Percentiles rank a stretch among this genome's conserved stretches.
Conservation (phyloP, 192 early-diverging fungal genomes). For the Coemansia sp. region DNA sequence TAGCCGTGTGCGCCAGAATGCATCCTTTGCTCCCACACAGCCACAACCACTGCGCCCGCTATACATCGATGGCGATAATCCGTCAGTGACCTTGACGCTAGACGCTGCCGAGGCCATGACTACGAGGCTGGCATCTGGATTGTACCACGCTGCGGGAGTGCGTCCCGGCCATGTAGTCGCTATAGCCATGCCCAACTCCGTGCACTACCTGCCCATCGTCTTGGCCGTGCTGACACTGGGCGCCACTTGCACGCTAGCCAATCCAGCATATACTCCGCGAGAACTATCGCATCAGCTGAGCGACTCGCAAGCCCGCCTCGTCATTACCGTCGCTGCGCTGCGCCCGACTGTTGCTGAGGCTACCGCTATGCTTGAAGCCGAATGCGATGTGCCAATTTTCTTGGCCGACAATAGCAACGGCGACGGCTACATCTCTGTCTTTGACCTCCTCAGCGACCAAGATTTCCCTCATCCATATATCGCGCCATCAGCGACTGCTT, state of each 20-base stretch:
- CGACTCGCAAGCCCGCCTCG: slow-evolving; percentile 64
- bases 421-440: neutral
- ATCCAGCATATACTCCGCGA: slow-evolving; percentile 76
- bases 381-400: slow-evolving; percentile 34
- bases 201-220: slow-evolving; percentile 65
- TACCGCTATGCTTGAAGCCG: neutral
- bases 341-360: slow-evolving; percentile 20
- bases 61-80: slow-evolving; percentile 13
- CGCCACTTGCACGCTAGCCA: slow-evolving; percentile 70
- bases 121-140: slow-evolving; percentile 25
- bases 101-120: slow-evolving; percentile 15
- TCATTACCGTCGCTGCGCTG: slow-evolving; percentile 61
- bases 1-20: neutral
- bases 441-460: neutral
- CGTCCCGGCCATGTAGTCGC: slow-evolving; percentile 73
- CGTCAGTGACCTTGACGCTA: slow-evolving; percentile 4
- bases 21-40: neutral
- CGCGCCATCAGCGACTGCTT: neutral
- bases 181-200: slow-evolving; percentile 40
- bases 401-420: slow-evolving; percentile 12
- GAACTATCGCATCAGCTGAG: slow-evolving; percentile 82
- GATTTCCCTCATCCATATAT: neutral
- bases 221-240: slow-evolving; percentile 66
- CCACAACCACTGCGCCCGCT: slow-evolving; percentile 12
- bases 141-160: slow-evolving; percentile 55